Conservation (phyloP, 176 grass and related monocot genomes). For the Tillandsia leiboldiana region DNA sequence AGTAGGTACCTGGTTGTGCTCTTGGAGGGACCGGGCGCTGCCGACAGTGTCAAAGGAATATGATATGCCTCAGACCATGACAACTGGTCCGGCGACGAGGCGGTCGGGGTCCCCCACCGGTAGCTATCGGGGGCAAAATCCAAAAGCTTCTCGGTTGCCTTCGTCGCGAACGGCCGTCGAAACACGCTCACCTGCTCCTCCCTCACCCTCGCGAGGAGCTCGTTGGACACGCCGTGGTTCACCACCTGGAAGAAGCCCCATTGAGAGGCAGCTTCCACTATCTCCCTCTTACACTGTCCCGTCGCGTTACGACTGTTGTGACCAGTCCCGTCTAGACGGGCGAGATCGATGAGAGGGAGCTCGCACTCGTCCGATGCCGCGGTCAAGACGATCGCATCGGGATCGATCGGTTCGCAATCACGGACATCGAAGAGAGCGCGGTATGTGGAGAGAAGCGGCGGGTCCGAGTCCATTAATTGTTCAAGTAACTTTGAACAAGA, state of each 20-base stretch:
- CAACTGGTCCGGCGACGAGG: slow-evolving; percentile 40
- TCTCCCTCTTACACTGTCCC: slow-evolving; percentile 34
- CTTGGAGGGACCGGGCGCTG: background rate
- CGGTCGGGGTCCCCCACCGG: slow-evolving; percentile 60
- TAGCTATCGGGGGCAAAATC: slow-evolving; percentile 56
- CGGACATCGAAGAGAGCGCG: too few species aligned
- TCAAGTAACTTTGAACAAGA: too few species aligned
- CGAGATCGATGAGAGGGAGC: background rate
- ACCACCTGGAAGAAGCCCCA: slow-evolving; percentile 85
- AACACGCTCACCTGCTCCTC: slow-evolving; percentile 35
- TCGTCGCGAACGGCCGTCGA: slow-evolving; percentile 37
- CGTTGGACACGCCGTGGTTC: slow-evolving; percentile 44
- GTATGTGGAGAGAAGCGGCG: too few species aligned
- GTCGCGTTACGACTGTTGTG: background rate
- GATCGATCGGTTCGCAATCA: background rate
- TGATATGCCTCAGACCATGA: slow-evolving; percentile 95
- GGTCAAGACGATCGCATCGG: background rate
- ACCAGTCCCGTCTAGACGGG: background rate
- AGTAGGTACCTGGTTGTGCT: slow-evolving; percentile 13
- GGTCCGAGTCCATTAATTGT: too few species aligned
- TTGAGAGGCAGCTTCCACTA: slow-evolving; percentile 42
- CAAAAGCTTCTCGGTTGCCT: slow-evolving; percentile 29
- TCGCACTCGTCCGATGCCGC: background rate
- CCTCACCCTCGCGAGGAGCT: slow-evolving; percentile 27
- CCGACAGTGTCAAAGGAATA: slow-evolving; percentile 31